A percentile compares a stretch with the other conserved stretches of the same genome.
Evolutionary conservation across 1,139 yeast genomes (phyloP).

Genomic region (Geotrichum fermentans): DNA sequence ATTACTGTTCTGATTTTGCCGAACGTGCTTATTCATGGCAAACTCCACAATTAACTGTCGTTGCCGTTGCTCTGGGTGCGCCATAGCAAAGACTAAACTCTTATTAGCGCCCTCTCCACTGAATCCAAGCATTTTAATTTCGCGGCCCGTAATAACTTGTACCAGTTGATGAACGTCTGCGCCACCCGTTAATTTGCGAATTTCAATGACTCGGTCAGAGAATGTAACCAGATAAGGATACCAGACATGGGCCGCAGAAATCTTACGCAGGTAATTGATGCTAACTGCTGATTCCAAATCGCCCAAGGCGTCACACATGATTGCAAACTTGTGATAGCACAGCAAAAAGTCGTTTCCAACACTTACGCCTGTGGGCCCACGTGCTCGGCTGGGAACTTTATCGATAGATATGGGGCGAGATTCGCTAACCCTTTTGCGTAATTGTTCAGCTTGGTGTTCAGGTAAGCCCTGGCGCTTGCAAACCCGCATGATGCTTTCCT

Average conservation of each 20-base stretch:
- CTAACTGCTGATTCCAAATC: slow-evolving; percentile 15
- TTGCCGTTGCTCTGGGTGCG: slow-evolving; percentile 12
- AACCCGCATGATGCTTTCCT: background rate
- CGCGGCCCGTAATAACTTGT: slow-evolving; percentile 20
- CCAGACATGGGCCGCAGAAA: slow-evolving; percentile 15
- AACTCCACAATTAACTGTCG: slow-evolving; percentile 14
- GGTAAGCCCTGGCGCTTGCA: slow-evolving; percentile 6
- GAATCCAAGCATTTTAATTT: slow-evolving; percentile 16
- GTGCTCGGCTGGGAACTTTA: slow-evolving; percentile 9
- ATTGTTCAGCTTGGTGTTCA: background rate
- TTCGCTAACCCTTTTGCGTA: slow-evolving; percentile 3
- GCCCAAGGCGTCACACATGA: slow-evolving; percentile 16
- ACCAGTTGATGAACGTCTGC: slow-evolving; percentile 17
- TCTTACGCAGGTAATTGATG: slow-evolving; percentile 16
- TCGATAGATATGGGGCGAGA: slow-evolving; percentile 13
- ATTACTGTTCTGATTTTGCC: slow-evolving; percentile 1
- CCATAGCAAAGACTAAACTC: slow-evolving; percentile 14
- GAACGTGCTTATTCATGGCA: slow-evolving; percentile 7
- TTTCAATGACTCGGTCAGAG: slow-evolving; percentile 17
- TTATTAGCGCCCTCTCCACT: background rate
- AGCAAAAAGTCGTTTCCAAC: slow-evolving; percentile 12
- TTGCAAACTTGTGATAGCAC: slow-evolving; percentile 20
- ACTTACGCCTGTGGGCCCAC: slow-evolving; percentile 3
- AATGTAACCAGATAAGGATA: slow-evolving; percentile 19
- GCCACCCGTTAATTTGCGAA: slow-evolving; percentile 17